phyloP scores from a whole-genome alignment of 2,329 filamentous ascomycete species.

The Colletotrichum spaethianum region DNA sequence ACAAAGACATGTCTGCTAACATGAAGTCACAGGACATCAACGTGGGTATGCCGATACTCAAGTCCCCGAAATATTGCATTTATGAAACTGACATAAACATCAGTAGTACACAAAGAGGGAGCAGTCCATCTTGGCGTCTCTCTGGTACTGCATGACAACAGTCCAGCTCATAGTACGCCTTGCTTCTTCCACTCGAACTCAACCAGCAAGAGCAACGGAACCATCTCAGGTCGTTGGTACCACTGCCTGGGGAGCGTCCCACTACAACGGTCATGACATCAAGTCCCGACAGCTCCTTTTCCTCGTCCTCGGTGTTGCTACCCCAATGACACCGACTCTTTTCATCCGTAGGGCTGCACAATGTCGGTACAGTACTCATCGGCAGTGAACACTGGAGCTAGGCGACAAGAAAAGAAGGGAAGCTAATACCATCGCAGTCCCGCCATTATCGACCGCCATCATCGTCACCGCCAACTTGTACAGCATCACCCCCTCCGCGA shows the following conservation, averaged over 20 bases:
- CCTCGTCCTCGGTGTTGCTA: conserved; percentile 73
- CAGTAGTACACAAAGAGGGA: conserved; percentile 61
- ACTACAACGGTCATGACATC: conserved; percentile 56
- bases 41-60: conserved; percentile 48
- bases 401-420: neutral
- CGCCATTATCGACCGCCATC: conserved; percentile 45
- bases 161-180: conserved; percentile 61
- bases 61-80: no score
- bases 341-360: conserved; percentile 60
- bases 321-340: conserved; percentile 75
- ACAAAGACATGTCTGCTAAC: neutral
- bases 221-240: conserved; percentile 60
- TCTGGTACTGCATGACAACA: conserved; percentile 76
- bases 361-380: neutral
- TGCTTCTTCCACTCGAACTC: no score
- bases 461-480: conserved; percentile 59
- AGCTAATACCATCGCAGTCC: conserved; percentile 7
- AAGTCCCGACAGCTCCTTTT: conserved; percentile 66
- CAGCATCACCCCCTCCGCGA: conserved; percentile 47
- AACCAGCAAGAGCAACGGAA: neutral
- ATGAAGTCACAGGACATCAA: conserved; percentile 49
- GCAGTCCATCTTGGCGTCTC: conserved; percentile 73
- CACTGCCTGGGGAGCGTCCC: conserved; percentile 69
- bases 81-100: neutral
- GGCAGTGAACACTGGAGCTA: neutral